Evolutionary conservation across 2,329 filamentous ascomycete genomes (phyloP), one percentile per base, ranked within the genome.

Genomic region (Lizonia empirigonia): DNA sequence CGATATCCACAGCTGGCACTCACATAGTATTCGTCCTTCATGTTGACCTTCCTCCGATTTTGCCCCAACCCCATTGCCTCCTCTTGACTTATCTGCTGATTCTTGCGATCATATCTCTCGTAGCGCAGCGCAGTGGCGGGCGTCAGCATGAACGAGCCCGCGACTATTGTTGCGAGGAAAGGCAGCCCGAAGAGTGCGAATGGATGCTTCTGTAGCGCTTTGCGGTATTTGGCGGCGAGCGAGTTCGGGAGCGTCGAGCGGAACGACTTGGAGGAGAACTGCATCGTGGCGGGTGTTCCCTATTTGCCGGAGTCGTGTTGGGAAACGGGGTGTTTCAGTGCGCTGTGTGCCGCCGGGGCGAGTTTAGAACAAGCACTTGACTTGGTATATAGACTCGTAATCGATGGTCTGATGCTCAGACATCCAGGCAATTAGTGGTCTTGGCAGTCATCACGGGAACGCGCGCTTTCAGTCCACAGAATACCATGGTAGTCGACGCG

Each of bases 111-210:
- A 69, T 97, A 86, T 56, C 89, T 85, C 77, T 99, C 94, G 76
- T 97, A 99, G 51, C 95, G 85, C 39, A 99, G 80, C 12, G 95
- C 94, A 18, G 95, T 93, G 5, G 93, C 94, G 1, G 93, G 94
- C 0, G 94, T 97, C 39, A 99, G 82, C 64, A 96, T 89, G 74
- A 99, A 99, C 3, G 90, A 96, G 0, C 91, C 93, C 1, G 88
- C 90, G 20, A 99, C 85, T 69, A 99, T 96, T 51, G 96, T 87
- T 49, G 84, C 78, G 60, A 99, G 83, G 74, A 99, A 99, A 0
- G 94, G 95, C 4, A 99, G 81, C 2, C 95, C 95, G 71, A 99
- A 99, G 57, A 96, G 84, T 22, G 91, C 78, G 73, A 99, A 99
- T 1, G 94, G 95, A 65, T 89, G 91, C 67, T 82, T 87, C 51